Base-by-base conservation (phyloP, 805 yeast genomes). In the Debaryomyces castellii region DNA sequence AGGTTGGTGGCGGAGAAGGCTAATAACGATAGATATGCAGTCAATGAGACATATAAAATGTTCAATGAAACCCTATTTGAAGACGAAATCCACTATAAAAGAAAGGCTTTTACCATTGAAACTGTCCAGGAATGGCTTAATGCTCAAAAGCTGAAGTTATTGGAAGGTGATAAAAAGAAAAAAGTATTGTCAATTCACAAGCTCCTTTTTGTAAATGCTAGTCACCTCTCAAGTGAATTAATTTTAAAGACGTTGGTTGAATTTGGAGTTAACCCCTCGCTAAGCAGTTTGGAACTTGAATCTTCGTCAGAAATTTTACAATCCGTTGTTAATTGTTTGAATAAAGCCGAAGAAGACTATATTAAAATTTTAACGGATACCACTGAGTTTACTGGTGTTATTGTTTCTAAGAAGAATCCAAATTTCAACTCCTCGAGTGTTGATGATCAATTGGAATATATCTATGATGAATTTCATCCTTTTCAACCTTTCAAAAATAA, bases 201-300 rank as follows among this genome's bases (percentile, higher is more conserved):
- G 57, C 62, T 88, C 9, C 62, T 85, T 23, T 85, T 87, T 52
- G 71, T 81, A 17, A 81, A 83, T 50, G 80, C 82, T 2, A 83
- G 95, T 17, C 86, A 85, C 52, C 66, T 91, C 24, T 86, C 97
- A 0, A 80, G 92, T 5, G 96, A 89, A 47, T 67, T 92, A 56
- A 75, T 92, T 8, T 85, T 82, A 39, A 82, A 82, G 48, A 70
- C 72, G 22, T 65, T 91, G 40, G 62, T 61, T 6, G 66, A 66
- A 10, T 57, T 62, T 20, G 81, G 70, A 0, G 62, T 90, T 2
- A 70, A 76, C 21, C 77, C 85, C 1, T 73, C 74, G 48, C 30
- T 63, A 50, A 50, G 67, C 11, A 57, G 75, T 34, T 53, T 70
- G 21, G 65, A 55, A 5, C 58, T 59, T 38, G 64, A 55, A 22